phyloP scores from a whole-genome alignment of 1,284 basidiomycete genomes.

The Leccinum fallax region DNA sequence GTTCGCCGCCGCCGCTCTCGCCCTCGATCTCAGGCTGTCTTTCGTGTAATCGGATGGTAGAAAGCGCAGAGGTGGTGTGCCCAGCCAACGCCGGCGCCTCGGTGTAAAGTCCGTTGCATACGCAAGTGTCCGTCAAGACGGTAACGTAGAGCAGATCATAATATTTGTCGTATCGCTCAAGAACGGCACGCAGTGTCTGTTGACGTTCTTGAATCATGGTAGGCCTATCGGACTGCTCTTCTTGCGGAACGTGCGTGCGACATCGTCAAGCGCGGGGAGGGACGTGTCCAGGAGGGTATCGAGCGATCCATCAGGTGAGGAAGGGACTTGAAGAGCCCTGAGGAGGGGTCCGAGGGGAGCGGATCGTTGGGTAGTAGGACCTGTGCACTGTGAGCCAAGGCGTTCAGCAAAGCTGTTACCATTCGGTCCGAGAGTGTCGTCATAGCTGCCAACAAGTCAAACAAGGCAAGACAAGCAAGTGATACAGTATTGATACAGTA shows the following conservation, averaged over 20 bases:
- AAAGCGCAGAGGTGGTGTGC: constrained; percentile 33
- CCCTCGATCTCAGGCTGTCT: not conserved
- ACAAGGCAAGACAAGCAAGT: constrained; percentile 65
- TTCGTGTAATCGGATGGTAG: constrained; percentile 22
- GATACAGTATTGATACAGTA: constrained; percentile 40
- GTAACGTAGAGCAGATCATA: too few relatives aligned
- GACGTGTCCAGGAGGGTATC: constrained; percentile 62
- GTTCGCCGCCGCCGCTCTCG: not conserved
- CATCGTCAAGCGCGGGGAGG: constrained; percentile 72
- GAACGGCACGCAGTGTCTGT: too few relatives aligned
- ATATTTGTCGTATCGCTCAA: too few relatives aligned
- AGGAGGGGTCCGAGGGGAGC: constrained; percentile 64
- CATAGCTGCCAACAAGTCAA: constrained; percentile 71
- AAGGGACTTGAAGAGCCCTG: constrained; percentile 69
- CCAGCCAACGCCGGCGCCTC: constrained; percentile 71
- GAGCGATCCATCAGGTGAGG: constrained; percentile 67
- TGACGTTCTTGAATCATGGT: constrained; percentile 64
- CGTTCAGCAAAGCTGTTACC: constrained; percentile 83
- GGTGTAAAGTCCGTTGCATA: constrained; percentile 54
- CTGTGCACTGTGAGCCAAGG: constrained; percentile 62
- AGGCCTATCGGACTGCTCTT: constrained; percentile 44
- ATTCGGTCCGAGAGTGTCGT: constrained; percentile 72
- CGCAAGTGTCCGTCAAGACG: too few relatives aligned
- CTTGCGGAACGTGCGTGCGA: constrained; percentile 64
- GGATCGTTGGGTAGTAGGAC: constrained; percentile 67